Base-by-base conservation (phyloP, 371 early-diverging fungal species). In the Batkoa obscura region DNA sequence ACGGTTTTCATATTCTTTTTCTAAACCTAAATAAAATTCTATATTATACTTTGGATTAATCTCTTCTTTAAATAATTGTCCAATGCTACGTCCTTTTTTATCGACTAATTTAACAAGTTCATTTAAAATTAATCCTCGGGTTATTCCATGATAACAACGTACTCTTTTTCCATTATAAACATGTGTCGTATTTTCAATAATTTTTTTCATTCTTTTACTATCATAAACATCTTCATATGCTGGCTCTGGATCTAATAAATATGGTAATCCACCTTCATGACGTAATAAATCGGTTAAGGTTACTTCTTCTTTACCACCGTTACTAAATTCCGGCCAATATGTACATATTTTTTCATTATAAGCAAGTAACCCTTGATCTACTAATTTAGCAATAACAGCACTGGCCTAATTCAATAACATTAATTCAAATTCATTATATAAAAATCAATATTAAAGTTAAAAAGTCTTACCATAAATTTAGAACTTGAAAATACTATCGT, bases 91-190 rank as follows among this genome's bases (percentile, higher is more conserved):
- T 23, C 72, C 62, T 47, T 71, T 52, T 13, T 72, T 66, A 59
- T 76, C 74, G 9, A 72, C 75, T 1, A 84, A 70, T 1, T 73
- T 67, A 30, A 81, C 70, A 57, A 86, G 60, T 59, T 83, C 83
- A 58, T 86, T 84, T 47, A 81, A 57, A 64, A 72, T 83, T 79
- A 77, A 82, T 17, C 84, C 86, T 50, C 75, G 71, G 1, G 75
- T 74, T 17, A 73, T 51, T 30, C 79, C 79, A 60, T 84, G 81
- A 62, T 84, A 86, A 6, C 75, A 69, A 8, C 73, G 67, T 3
- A 58, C 65, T 3, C 63, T 58, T 10, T 58, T 57, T 10, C 84
- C 83, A 52, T 60, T 64, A 62, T 75, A 62, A 76, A 83, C 46
- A 72, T 68, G 57, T 86, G 86, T 4, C 72, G 72, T 59, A 81